Evolutionary conservation across 257 asterid species (phyloP).

Genomic region (Capsicum rhomboideum): DNA sequence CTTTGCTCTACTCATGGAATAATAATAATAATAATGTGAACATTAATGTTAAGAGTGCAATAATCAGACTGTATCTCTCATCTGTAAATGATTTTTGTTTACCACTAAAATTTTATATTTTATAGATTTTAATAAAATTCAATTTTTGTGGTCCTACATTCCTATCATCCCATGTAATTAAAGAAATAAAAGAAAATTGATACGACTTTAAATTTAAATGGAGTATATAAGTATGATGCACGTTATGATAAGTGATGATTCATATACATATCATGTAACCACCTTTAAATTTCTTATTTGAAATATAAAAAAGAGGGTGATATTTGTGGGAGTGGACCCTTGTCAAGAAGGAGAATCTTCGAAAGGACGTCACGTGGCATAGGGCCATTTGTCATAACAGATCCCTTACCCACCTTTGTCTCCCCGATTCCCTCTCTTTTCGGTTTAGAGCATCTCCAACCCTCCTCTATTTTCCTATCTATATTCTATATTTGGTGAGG

Average conservation of each 20-base stretch:
- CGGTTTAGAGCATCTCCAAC: too few species aligned
- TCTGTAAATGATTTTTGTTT: too few species aligned
- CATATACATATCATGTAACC: background rate
- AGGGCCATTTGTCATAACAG: background rate
- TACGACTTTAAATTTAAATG: background rate
- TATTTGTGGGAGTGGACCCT: background rate
- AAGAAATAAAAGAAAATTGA: too few species aligned
- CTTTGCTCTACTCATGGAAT: too few species aligned
- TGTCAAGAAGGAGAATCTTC: background rate
- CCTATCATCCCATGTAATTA: background rate
- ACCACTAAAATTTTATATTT: background rate
- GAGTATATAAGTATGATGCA: background rate
- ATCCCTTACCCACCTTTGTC: background rate
- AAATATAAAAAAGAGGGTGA: background rate
- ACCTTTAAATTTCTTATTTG: background rate
- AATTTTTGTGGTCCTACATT: background rate
- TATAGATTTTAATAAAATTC: background rate
- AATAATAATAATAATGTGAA: too few species aligned
- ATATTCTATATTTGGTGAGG: too few species aligned
- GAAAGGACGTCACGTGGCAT: background rate
- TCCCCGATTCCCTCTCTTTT: background rate
- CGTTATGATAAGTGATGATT: background rate
- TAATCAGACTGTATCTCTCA: too few species aligned
- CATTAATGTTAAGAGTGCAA: too few species aligned
- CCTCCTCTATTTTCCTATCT: too few species aligned